Evolutionary conservation across 2,329 filamentous ascomycete genomes (phyloP), one percentile per base, ranked within the genome.

Genomic region (Colletotrichum simmondsii): DNA sequence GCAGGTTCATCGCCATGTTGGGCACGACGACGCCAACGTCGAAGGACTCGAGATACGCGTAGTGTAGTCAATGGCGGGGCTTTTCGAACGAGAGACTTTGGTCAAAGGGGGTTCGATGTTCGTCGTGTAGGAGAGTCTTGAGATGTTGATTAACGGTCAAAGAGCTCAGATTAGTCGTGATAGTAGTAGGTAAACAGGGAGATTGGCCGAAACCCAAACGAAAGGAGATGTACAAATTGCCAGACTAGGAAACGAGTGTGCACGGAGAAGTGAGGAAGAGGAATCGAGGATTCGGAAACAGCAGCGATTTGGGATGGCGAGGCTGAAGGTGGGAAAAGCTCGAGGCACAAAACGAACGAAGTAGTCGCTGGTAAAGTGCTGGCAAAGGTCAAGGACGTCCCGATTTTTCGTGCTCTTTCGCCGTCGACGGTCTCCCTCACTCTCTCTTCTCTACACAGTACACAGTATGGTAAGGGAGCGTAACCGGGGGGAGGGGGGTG

Each of bases 1-100:
- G 87, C 74, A 90, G 83, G 79, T 88, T 90, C 83, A 89, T 86
- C 80, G 91, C 87, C 91, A 93, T 93, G 81, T 77, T 86, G 81
- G 81, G 79, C 81, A 79, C 80, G 58, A 68, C 28, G 71, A 58
- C 62, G 59, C 71, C 60, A 64, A 67, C 24, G 59, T 54, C 22
- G 24, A 66, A 53, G 53, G 37, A 16, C 32, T 59, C 62, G 26
- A 46, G 46, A 67, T 49, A 63, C 49, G 63, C 68, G 62, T 56
- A 24, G 49, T n/a, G 57, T 19, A 42, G 22, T 68, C 63, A 63
- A 59, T 69, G 61, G 52, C 22, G 54, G 35, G 12, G 58, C 19
- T 19, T 11, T 7, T 8, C 35, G 46, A 32, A 37, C 37, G 46
- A 30, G n/a, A 30, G 28, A 28, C 53, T 35, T 46, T 10, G 22